These are phyloP conservation scores for Xylaria venustula DNA, from an alignment of 495 filamentous ascomycete species.

Conservation along the genomic window DNA sequence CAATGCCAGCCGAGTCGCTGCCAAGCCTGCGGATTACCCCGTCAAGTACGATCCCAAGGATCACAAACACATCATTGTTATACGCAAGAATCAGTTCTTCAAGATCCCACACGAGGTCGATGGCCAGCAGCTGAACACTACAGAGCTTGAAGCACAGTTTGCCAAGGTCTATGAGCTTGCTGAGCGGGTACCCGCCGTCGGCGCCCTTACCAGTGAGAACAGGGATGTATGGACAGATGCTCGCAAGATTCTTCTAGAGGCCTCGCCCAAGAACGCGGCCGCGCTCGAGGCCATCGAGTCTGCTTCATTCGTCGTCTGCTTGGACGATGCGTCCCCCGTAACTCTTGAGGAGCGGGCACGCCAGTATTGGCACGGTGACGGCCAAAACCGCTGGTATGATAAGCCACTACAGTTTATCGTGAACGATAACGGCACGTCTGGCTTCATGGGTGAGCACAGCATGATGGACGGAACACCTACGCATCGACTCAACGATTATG, in stretches of 20 bases:
- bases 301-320: conserved; percentile 86
- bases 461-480: conserved; percentile 99
- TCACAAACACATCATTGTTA: conserved; percentile 81
- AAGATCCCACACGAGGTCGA: conserved; percentile 74
- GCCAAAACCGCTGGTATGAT: conserved; percentile 95
- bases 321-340: conserved; percentile 89
- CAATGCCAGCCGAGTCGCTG: conserved; percentile 87
- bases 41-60: conserved; percentile 73
- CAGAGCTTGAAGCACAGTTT: conserved; percentile 88
- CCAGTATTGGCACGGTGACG: conserved; percentile 98
- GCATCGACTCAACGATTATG: conserved; percentile 90
- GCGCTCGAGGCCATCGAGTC: conserved; percentile 83
- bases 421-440: conserved; percentile 96
- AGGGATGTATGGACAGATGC: conserved; percentile 90
- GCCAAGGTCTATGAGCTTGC: conserved; percentile 77
- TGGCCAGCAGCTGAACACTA: conserved; percentile 78
- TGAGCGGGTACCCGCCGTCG: conserved; percentile 66
- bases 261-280: conserved; percentile 71
- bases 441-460: conserved; percentile 97
- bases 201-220: conserved; percentile 86
- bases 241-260: conserved; percentile 70
- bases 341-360: conserved; percentile 94
- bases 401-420: conserved; percentile 97
- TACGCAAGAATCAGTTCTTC: conserved; percentile 96
- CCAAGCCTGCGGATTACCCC: conserved; percentile 75